phyloP scores from a whole-genome alignment of 2,329 filamentous ascomycete species.

The Conoideocrella luteorostrata region DNA sequence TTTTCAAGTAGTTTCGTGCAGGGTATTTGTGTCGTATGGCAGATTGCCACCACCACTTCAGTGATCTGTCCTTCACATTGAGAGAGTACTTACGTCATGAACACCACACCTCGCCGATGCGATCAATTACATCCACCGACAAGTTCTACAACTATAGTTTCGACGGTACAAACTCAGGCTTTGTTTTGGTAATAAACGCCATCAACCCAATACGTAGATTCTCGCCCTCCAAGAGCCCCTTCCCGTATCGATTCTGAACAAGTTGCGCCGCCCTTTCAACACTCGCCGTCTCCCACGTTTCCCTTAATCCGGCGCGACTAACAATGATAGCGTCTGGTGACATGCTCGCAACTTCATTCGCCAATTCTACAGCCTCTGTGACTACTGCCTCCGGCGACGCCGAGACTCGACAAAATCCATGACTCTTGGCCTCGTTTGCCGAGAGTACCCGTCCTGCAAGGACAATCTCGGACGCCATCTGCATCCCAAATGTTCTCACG shows the following conservation, averaged over 20 bases:
- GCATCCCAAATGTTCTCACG: conserved; percentile 38
- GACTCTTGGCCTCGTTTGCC: conserved; percentile 28
- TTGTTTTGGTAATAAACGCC: conserved; percentile 45
- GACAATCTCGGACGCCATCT: conserved; percentile 42
- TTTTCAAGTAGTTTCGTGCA: too few relatives aligned
- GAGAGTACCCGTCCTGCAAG: conserved; percentile 39
- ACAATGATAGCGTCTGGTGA: conserved; percentile 33
- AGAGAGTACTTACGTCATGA: too few relatives aligned
- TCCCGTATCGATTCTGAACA: conserved; percentile 34
- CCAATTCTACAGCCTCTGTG: conserved; percentile 28
- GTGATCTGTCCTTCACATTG: too few relatives aligned
- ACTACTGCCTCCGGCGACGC: conserved; percentile 31
- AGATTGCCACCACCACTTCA: too few relatives aligned
- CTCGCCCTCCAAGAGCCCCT: conserved; percentile 32
- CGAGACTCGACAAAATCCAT: conserved; percentile 25
- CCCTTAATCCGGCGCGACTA: conserved; percentile 30
- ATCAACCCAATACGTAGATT: conserved; percentile 43
- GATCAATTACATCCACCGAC: too few relatives aligned
- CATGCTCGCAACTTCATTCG: conserved; percentile 26
- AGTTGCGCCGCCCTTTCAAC: conserved; percentile 33
- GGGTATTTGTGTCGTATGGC: too few relatives aligned
- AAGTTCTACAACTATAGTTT: too few relatives aligned
- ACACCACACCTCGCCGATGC: too few relatives aligned
- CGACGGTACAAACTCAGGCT: conserved; percentile 41
- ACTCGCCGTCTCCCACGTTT: conserved; percentile 32